A percentile compares a stretch with the other conserved stretches of the same genome.
phyloP scores from a whole-genome alignment of 2,329 filamentous ascomycete species.

The Trichoderma sp. region DNA sequence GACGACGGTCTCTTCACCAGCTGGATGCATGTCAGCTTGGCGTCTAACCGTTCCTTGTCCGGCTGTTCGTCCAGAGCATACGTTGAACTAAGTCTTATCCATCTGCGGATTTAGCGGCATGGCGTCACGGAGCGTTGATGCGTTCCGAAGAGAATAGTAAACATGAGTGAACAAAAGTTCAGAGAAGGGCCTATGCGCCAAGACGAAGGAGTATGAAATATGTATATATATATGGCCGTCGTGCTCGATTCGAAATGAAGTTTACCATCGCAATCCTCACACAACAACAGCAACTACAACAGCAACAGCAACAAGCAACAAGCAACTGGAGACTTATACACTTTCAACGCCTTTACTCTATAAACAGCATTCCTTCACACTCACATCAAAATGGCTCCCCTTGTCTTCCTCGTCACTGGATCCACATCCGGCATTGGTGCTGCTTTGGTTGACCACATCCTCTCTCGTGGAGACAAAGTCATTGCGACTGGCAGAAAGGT shows the following conservation, averaged over 20 bases:
- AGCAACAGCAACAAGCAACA: background rate
- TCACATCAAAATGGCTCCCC: slow-evolving; percentile 27
- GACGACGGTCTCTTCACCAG: background rate
- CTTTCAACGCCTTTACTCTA: background rate
- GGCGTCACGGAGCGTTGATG: background rate
- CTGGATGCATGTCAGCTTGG: background rate
- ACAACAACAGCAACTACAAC: background rate
- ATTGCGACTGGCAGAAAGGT: slow-evolving; percentile 33
- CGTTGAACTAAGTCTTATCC: background rate
- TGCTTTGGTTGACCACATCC: slow-evolving; percentile 27
- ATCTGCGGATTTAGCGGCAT: background rate
- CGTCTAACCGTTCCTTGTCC: background rate
- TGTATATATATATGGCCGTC: background rate
- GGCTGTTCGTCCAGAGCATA: background rate
- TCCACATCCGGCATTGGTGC: slow-evolving; percentile 35
- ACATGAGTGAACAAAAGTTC: background rate
- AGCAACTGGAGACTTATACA: no score
- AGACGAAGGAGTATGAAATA: background rate
- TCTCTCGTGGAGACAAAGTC: slow-evolving; percentile 32
- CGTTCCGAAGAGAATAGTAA: no score
- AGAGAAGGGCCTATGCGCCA: background rate
- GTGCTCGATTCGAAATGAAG: background rate
- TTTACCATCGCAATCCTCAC: background rate
- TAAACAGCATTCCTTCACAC: background rate
- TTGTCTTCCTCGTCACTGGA: slow-evolving; percentile 37